Percentiles rank a stretch among this genome's conserved stretches.
These are phyloP conservation scores for Ascosphaera pollenicola DNA, from an alignment of 2,329 filamentous ascomycete genomes.

Conservation along the genomic window DNA sequence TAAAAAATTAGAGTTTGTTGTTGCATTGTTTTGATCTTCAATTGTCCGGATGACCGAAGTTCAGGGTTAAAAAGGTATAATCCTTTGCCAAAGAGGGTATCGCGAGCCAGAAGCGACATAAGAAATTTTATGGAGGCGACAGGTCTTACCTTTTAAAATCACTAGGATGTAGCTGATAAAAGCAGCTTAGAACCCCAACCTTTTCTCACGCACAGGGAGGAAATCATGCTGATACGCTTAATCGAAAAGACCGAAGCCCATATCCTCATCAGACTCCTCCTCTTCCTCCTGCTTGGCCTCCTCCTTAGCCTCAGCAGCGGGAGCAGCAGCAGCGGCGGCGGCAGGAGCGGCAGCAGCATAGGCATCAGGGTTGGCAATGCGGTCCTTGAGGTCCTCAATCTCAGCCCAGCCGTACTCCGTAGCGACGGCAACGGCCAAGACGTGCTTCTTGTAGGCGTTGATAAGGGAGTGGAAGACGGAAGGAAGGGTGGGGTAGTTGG, in stretches of 20 bases:
- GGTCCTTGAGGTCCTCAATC: slow-evolving; percentile 97
- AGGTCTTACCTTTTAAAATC: slow-evolving; percentile 2
- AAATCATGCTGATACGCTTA: slow-evolving; percentile 18
- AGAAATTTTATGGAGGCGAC: neutral
- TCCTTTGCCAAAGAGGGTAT: slow-evolving; percentile 31
- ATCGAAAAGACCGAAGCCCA: slow-evolving; percentile 60
- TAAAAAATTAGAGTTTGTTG: slow-evolving; percentile 56
- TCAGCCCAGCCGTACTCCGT: slow-evolving; percentile 88
- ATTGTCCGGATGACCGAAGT: slow-evolving; percentile 16
- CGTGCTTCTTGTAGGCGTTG: slow-evolving; percentile 95
- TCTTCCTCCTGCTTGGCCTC: slow-evolving; percentile 36
- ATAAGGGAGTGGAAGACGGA: slow-evolving; percentile 91
- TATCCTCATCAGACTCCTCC: slow-evolving; percentile 42
- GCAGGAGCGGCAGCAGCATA: slow-evolving; percentile 68
- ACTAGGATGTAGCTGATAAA: slow-evolving; percentile 5
- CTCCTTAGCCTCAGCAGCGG: slow-evolving; percentile 28
- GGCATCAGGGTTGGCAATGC: slow-evolving; percentile 94
- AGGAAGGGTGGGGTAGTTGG: slow-evolving; percentile 89
- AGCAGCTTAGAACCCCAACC: slow-evolving; percentile 5
- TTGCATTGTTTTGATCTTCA: slow-evolving; percentile 38
- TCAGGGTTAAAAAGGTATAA: slow-evolving; percentile 48
- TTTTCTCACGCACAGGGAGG: slow-evolving; percentile 9
- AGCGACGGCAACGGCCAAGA: slow-evolving; percentile 61
- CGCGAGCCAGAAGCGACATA: too few species aligned
- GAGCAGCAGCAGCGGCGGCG: slow-evolving; percentile 33